A percentile compares a stretch with the other conserved stretches of the same genome.
These are phyloP conservation scores for Diaporthe nobilis DNA, from an alignment of 2,329 filamentous ascomycete genomes.

Conservation along the genomic window DNA sequence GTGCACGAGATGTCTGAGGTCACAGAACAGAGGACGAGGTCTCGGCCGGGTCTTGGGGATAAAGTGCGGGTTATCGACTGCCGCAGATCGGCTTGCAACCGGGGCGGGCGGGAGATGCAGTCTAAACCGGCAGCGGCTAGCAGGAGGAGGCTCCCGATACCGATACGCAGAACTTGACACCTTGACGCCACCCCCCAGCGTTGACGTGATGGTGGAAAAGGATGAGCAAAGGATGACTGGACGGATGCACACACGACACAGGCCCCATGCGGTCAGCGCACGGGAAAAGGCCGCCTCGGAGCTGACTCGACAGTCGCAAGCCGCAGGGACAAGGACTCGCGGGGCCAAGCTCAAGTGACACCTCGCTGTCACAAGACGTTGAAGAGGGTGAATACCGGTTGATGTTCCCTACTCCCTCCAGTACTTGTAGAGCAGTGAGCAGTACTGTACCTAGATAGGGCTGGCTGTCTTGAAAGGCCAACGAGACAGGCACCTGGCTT, in stretches of 20 bases:
- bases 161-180: constrained; percentile 17
- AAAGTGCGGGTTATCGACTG: constrained; percentile 14
- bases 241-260: constrained; percentile 14
- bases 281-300: constrained; percentile 6
- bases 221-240: constrained; percentile 22
- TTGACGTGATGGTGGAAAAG: constrained; percentile 37
- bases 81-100: constrained; percentile 33
- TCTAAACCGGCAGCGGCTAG: constrained; percentile 37
- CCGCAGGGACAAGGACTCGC: constrained; percentile 17
- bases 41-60: constrained; percentile 5
- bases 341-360: constrained; percentile 22
- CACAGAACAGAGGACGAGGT: neutral
- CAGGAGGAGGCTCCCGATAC: constrained; percentile 21
- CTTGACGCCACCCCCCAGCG: constrained; percentile 33
- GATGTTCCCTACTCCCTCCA: neutral
- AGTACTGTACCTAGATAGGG: neutral
- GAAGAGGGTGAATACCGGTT: neutral
- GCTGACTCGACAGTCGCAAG: constrained; percentile 5
- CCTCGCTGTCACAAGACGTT: constrained; percentile 29
- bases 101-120: constrained; percentile 2
- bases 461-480: constrained; percentile 21
- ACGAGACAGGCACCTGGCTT: constrained; percentile 20
- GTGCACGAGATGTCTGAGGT: constrained; percentile 4
- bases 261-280: constrained; percentile 29
- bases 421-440: neutral